A percentile compares a stretch with the other conserved stretches of the same genome.
These are phyloP conservation scores for Taphrina communis DNA, from an alignment of 1,139 yeast genomes.

Conservation along the genomic window DNA sequence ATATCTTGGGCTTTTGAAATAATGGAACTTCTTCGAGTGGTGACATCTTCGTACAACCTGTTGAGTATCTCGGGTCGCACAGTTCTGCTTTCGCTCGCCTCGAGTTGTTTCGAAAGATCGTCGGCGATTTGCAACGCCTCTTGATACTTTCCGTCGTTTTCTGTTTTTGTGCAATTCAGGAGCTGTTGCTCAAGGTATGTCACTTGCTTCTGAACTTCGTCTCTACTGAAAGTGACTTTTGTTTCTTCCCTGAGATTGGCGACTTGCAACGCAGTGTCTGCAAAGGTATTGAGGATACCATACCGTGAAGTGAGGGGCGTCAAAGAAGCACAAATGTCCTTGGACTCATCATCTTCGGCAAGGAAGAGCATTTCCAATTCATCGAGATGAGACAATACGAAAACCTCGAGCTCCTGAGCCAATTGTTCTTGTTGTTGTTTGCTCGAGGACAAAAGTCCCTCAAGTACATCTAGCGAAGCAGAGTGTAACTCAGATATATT, in stretches of 20 bases:
- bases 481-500: background rate
- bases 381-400: slow-evolving; percentile 4
- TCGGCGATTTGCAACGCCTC: background rate
- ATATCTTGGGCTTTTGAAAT: background rate
- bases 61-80: slow-evolving; percentile 1
- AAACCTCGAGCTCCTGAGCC: slow-evolving; percentile 10
- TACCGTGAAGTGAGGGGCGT: background rate
- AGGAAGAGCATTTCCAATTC: slow-evolving; percentile 2
- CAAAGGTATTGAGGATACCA: background rate
- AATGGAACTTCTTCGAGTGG: background rate
- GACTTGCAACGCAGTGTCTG: background rate
- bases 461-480: slow-evolving; percentile 19
- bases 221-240: background rate
- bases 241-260: background rate
- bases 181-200: background rate
- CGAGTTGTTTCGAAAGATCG: background rate
- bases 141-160: background rate
- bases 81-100: background rate
- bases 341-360: background rate
- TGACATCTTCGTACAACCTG: background rate
- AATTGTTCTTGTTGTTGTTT: slow-evolving; percentile 1
- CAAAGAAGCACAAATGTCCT: background rate
- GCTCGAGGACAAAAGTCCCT: slow-evolving; percentile 5
- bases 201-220: slow-evolving; percentile 1
- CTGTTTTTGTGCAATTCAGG: background rate